phyloP scores from a whole-genome alignment of 2,329 filamentous ascomycete genomes.

The Myotisia sp. region DNA sequence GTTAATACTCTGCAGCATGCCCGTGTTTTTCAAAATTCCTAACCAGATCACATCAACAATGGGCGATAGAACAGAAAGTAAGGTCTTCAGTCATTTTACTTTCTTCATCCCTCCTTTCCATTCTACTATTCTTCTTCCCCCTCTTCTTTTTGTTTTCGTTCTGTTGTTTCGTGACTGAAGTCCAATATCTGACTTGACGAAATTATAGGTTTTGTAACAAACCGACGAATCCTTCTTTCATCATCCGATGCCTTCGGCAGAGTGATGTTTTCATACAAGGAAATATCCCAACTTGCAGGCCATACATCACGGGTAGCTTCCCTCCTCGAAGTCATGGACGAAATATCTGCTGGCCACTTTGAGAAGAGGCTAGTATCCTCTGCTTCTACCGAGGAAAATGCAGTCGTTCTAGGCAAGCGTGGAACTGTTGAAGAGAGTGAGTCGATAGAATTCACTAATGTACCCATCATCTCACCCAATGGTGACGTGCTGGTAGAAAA shows the following conservation, averaged over 20 bases:
- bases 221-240: conserved; percentile 76
- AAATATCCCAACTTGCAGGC: conserved; percentile 88
- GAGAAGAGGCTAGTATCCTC: conserved; percentile 94
- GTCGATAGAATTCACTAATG: conserved; percentile 71
- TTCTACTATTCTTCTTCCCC: no score
- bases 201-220: conserved; percentile 69
- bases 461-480: conserved; percentile 93
- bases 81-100: conserved; percentile 14
- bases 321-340: conserved; percentile 83
- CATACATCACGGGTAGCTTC: conserved; percentile 88
- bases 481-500: conserved; percentile 79
- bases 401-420: conserved; percentile 65
- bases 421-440: conserved; percentile 69
- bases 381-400: conserved; percentile 65
- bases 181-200: conserved; percentile 8
- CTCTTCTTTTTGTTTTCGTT: neutral
- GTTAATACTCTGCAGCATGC: conserved; percentile 79
- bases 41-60: conserved; percentile 44
- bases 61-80: conserved; percentile 45
- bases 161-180: conserved; percentile 2
- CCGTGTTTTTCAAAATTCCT: conserved; percentile 88
- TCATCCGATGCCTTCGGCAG: conserved; percentile 92
- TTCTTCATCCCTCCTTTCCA: no score
- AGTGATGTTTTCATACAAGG: conserved; percentile 95
- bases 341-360: conserved; percentile 78